Base-by-base conservation (phyloP, 768 basidiomycete species). In the Tricholoma sp. region DNA sequence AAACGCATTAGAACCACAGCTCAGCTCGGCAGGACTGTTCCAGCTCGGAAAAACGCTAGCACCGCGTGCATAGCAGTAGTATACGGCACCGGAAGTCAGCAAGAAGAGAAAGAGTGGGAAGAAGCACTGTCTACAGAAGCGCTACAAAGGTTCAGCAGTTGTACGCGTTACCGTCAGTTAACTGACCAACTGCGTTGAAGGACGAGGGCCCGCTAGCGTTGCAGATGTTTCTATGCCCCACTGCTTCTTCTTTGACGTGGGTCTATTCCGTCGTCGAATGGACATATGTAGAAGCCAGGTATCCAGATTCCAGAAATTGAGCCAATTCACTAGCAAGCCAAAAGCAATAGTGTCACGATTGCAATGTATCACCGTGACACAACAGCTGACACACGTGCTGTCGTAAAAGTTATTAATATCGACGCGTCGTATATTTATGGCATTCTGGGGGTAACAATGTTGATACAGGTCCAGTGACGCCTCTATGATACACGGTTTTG, bases 1-100 rank as follows among this genome's bases (percentile, higher is more conserved):
- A 62, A 75, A 80, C 5, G 66, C 53, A 47, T 56, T 49, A 32
- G 54, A 45, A 27, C 41, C 58, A 19, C 37, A 5, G 3, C 6
- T 10, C 27, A 27, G 14, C 12, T 14, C 4, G 5, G 12, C 24
- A 24, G 24, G 6, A 47, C 24, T n/a, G n/a, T n/a, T 27, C 46
- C 22, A 14, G 12, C 8, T 7, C 14, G 24, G 27, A 50, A 18
- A 29, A 50, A n/a, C 29, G 5, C 29, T 29, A 10, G 3, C 8
- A 8, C n/a, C 47, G 5, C 9, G 47, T 50, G n/a, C 4, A 29
- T 31, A 14, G 12, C 5, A 5, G 45, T 46, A 46, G 12, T 46
- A 46, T 24, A 46, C 12, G 19, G 22, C 21, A 12, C 22, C 22
- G 24, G 4, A 8, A 10, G 12, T 11, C 51, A 14, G 22, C 35